phyloP scores from a whole-genome alignment of 441 rosid genomes.

The Croton setiger region DNA sequence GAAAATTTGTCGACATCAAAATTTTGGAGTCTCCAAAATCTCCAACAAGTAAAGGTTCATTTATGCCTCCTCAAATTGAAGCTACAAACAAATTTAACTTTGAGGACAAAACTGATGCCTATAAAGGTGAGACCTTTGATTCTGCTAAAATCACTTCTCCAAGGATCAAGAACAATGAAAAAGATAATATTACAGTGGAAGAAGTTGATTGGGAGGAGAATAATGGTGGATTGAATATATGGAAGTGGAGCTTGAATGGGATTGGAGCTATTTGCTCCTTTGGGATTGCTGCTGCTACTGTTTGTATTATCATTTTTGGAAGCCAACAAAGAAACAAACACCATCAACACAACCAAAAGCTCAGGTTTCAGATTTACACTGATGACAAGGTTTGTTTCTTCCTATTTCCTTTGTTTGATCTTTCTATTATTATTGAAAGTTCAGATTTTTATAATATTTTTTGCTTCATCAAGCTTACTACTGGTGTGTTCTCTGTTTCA shows the following conservation, averaged over 20 bases:
- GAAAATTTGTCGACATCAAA: conserved; percentile 98
- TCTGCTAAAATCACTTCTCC: conserved; percentile 32
- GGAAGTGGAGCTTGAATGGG: conserved; percentile 82
- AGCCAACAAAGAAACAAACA: conserved; percentile 47
- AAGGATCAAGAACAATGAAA: conserved; percentile 26
- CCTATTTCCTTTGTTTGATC: too few relatives aligned
- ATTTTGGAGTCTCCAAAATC: conserved; percentile 60
- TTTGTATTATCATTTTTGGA: conserved; percentile 65
- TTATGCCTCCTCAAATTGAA: conserved; percentile 40
- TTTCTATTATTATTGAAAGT: background rate
- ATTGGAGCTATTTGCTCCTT: conserved; percentile 89
- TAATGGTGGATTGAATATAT: conserved; percentile 46
- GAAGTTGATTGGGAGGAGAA: conserved; percentile 43
- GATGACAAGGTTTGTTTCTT: conserved; percentile 65
- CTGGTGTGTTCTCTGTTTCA: background rate
- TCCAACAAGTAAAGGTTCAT: conserved; percentile 20
- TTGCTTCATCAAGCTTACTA: background rate
- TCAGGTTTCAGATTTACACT: conserved; percentile 58
- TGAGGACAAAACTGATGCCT: conserved; percentile 27
- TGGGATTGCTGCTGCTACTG: conserved; percentile 78
- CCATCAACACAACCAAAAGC: conserved; percentile 46
- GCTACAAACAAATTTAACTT: conserved; percentile 35
- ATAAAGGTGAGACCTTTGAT: conserved; percentile 29
- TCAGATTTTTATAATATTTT: too few relatives aligned
- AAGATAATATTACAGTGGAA: conserved; percentile 17